Evolutionary conservation across 2,329 filamentous ascomycete genomes (phyloP).

Genomic region (Alternaria triticimaculans): DNA sequence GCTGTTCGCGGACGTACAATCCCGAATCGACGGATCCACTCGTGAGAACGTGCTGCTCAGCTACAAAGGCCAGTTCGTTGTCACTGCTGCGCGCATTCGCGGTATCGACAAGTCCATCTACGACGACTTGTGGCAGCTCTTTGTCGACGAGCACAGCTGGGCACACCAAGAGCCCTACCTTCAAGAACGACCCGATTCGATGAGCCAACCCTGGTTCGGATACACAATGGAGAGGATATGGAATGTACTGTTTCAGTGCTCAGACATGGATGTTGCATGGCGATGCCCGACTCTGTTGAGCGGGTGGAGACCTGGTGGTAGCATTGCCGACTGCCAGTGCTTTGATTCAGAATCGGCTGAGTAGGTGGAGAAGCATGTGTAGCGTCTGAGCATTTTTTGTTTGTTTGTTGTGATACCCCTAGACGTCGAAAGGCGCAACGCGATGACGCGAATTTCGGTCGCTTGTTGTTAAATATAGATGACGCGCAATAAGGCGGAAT

Average conservation of each 20-base stretch:
- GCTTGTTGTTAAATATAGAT: conserved; percentile 8
- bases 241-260: conserved; percentile 40
- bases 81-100: conserved; percentile 53
- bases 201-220: conserved; percentile 36
- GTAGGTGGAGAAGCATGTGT: not conserved
- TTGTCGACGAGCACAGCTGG: conserved; percentile 36
- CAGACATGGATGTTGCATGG: conserved; percentile 34
- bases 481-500: not conserved
- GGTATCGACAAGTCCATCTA: conserved; percentile 46
- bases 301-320: conserved; percentile 31
- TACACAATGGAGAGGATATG: conserved; percentile 41
- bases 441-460: not conserved
- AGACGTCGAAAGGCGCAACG: conserved; percentile 4
- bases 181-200: conserved; percentile 29
- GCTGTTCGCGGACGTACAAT: conserved; percentile 49
- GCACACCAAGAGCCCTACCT: conserved; percentile 34
- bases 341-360: conserved; percentile 27
- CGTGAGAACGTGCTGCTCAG: conserved; percentile 50
- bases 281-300: conserved; percentile 38
- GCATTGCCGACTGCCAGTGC: conserved; percentile 38
- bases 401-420: conserved; percentile 12
- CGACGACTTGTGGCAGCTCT: conserved; percentile 35
- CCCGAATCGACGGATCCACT: conserved; percentile 25
- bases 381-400: not conserved
- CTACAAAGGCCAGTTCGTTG: conserved; percentile 58